Evolutionary conservation across 1,284 basidiomycete species (phyloP).

Genomic region (Hymenochaete sp.): DNA sequence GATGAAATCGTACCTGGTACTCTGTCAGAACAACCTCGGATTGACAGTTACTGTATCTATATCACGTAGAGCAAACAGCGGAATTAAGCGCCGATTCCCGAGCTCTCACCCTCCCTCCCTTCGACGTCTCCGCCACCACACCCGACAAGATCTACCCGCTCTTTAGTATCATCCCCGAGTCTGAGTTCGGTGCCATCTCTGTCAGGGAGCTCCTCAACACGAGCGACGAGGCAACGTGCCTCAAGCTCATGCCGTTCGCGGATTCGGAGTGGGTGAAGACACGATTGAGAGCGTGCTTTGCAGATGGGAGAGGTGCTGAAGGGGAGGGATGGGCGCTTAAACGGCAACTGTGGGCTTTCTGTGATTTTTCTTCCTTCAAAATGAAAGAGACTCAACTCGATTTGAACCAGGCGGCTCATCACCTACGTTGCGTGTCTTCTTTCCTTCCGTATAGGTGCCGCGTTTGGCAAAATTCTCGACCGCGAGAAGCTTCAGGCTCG

Average conservation of each 20-base stretch:
- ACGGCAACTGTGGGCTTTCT: too few relatives aligned
- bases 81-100: conserved; percentile 41
- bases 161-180: conserved; percentile 65
- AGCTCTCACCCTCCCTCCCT: conserved; percentile 68
- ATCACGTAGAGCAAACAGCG: conserved; percentile 52
- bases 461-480: too few relatives aligned
- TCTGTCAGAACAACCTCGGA: conserved; percentile 7
- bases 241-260: too few relatives aligned
- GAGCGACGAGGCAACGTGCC: too few relatives aligned
- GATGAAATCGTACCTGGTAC: conserved; percentile 23
- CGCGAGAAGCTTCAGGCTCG: conserved; percentile 45
- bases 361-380: too few relatives aligned
- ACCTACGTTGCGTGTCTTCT: conserved; percentile 75
- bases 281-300: neutral
- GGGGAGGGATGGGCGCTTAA: too few relatives aligned
- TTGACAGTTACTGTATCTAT: conserved; percentile 2
- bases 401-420: conserved; percentile 52
- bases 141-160: conserved; percentile 72
- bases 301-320: too few relatives aligned
- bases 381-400: neutral
- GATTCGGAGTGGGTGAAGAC: conserved; percentile 6
- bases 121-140: conserved; percentile 53
- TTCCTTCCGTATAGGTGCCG: conserved; percentile 47
- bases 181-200: conserved; percentile 64
- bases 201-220: conserved; percentile 41